Evolutionary conservation across 371 early-diverging fungal species (phyloP).

Genomic region (Apophysomyces ossiformis): DNA sequence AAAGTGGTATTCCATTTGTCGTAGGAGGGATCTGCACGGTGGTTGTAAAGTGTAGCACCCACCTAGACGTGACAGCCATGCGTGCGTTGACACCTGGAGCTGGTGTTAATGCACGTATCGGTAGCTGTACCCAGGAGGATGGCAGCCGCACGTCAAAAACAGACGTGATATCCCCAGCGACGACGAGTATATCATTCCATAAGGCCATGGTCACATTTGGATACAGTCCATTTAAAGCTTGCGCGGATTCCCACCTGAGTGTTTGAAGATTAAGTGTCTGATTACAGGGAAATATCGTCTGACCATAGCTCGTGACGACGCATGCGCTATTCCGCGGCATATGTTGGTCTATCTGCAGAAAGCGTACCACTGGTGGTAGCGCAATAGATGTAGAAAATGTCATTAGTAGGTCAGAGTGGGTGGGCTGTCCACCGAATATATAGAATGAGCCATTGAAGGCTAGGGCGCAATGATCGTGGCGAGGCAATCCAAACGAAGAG

Average conservation of each 20-base stretch:
- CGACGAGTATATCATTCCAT: slow-evolving; percentile 19
- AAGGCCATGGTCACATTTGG: slow-evolving; percentile 14
- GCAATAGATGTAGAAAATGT: background rate
- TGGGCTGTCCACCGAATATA: slow-evolving; percentile 19
- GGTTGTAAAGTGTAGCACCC: slow-evolving; percentile 18
- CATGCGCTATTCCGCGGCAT: slow-evolving; percentile 18
- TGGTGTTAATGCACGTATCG: slow-evolving; percentile 7
- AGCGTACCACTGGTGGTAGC: background rate
- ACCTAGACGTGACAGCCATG: slow-evolving; percentile 17
- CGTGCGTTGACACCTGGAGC: background rate
- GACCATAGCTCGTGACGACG: slow-evolving; percentile 27
- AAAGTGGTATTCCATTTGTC: background rate
- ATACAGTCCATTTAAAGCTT: background rate
- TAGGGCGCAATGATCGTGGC: slow-evolving; percentile 20
- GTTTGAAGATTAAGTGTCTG: background rate
- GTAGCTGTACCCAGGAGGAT: slow-evolving; percentile 14
- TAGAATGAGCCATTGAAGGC: slow-evolving; percentile 22
- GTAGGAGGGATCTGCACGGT: background rate
- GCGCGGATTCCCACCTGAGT: background rate
- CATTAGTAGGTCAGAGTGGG: background rate
- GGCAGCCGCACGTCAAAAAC: slow-evolving; percentile 17
- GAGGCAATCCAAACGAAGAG: slow-evolving; percentile 22
- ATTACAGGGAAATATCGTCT: slow-evolving; percentile 17
- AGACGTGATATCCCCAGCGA: slow-evolving; percentile 16
- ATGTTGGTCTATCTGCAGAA: background rate